phyloP scores from a whole-genome alignment of 2,329 filamentous ascomycete species.

The Beauveria caledonica region DNA sequence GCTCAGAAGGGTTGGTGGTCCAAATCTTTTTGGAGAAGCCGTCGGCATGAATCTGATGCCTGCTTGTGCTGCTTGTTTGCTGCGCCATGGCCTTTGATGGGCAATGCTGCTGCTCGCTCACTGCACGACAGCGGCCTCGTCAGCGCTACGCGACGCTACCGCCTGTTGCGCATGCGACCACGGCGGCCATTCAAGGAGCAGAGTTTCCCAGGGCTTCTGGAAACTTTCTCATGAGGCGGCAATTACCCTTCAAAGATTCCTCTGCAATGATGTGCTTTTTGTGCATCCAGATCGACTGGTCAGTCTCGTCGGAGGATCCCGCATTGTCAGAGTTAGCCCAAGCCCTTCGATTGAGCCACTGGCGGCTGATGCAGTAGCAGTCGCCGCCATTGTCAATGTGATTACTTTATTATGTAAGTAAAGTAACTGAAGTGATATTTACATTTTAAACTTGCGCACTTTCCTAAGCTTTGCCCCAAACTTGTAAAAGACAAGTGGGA shows the following conservation, averaged over 20 bases:
- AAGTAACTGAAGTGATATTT: too few relatives aligned
- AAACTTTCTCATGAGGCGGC: too few relatives aligned
- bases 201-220: too few relatives aligned
- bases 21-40: background rate
- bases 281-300: too few relatives aligned
- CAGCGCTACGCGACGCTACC: background rate
- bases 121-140: background rate
- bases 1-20: background rate
- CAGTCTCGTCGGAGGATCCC: too few relatives aligned
- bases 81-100: background rate
- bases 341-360: slow-evolving; percentile 31
- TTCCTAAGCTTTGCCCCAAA: too few relatives aligned
- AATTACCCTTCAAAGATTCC: too few relatives aligned
- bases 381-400: slow-evolving; percentile 40
- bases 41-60: background rate
- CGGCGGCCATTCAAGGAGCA: too few relatives aligned
- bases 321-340: too few relatives aligned
- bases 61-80: background rate
- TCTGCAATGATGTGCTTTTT: too few relatives aligned
- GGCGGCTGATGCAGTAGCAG: slow-evolving; percentile 40
- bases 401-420: background rate
- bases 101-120: background rate
- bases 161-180: background rate
- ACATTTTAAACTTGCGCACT: too few relatives aligned
- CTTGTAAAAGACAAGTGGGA: too few relatives aligned